These are phyloP conservation scores for Zasmidium cellare DNA, from an alignment of 2,329 filamentous ascomycete genomes.

Conservation along the genomic window DNA sequence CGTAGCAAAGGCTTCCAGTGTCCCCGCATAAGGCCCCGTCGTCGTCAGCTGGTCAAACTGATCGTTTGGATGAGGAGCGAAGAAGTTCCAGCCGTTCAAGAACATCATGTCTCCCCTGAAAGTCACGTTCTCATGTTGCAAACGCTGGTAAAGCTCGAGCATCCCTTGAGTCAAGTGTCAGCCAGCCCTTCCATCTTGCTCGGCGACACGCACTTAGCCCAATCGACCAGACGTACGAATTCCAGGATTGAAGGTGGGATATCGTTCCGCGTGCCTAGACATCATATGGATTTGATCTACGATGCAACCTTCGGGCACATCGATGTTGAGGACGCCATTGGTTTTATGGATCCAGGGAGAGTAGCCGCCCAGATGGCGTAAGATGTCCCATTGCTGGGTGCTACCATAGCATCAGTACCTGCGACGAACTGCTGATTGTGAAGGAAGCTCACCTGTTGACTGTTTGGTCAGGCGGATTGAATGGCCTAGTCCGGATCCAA, in stretches of 20 bases:
- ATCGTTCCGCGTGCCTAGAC: slow-evolving; percentile 59
- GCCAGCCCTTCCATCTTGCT: background rate
- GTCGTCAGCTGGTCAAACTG: slow-evolving; percentile 56
- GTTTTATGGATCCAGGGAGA: slow-evolving; percentile 57
- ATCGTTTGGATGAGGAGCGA: slow-evolving; percentile 45
- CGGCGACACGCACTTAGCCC: background rate
- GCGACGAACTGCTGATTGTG: background rate
- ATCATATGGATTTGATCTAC: slow-evolving; percentile 63
- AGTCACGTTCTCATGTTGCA: slow-evolving; percentile 42
- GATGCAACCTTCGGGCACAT: slow-evolving; percentile 49
- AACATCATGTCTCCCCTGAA: slow-evolving; percentile 56
- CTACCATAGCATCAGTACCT: background rate
- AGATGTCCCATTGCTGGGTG: slow-evolving; percentile 10
- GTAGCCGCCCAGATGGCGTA: slow-evolving; percentile 57
- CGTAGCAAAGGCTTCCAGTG: slow-evolving; percentile 54
- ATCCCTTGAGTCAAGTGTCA: slow-evolving; percentile 39
- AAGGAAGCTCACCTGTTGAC: background rate
- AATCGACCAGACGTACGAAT: slow-evolving; percentile 42
- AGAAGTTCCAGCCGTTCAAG: slow-evolving; percentile 56
- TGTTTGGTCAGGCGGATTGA: background rate
- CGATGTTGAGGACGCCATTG: slow-evolving; percentile 43
- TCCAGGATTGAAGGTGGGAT: slow-evolving; percentile 54
- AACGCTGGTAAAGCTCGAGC: slow-evolving; percentile 48
- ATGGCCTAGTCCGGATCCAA: background rate
- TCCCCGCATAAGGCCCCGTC: slow-evolving; percentile 58